Evolutionary conservation across 306 rosid genomes (phyloP), one percentile per base, ranked within the genome.

Genomic region (Pyrus bretschneideri): DNA sequence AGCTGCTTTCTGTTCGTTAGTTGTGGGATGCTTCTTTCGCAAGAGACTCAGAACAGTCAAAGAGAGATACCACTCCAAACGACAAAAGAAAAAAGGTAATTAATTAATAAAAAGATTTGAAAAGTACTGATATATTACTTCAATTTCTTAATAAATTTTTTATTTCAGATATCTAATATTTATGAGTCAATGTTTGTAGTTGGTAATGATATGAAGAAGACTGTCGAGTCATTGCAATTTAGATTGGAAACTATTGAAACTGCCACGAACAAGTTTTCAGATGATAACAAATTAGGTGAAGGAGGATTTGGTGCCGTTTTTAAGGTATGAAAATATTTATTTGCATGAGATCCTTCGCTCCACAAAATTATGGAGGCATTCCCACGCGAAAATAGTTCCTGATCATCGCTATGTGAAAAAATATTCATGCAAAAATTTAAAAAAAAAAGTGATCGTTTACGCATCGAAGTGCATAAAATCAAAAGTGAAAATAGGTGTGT

Each of bases 301-400:
- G 91, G 93, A 29, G 91, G 89, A 70, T 89, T 83, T 80, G 91
- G 91, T 42, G 86, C 68, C 18, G 91, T 87, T 75, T 87, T 80
- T 80, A 77, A 85, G 91, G 93, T 82, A 74, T 6, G 23, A 60
- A n/a, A 22, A 57, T 54, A 1, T 57, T 11, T 57, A n/a, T 57
- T 57, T 9, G 60, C 60, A 21, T 21, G 23, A 11, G 51, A 45
- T 45, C 15, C 51, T 45, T 45, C 15, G 17, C 49, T 44, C 49
- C 14, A 44, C 51, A 45, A 45, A 45, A 45, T 45, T 45, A 12
- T 3, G 2, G 0, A 12, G 51, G 17, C 15, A 45, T 45, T 45
- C 51, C 17, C 3, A 12, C 1, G 5, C 51, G 15, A 45, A 44
- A 45, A 12, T 3, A 45, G 51, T 45, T 45, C 51, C 4, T 12